phyloP scores from a whole-genome alignment of 2,329 filamentous ascomycete genomes.

The Epicoccum nigrum region DNA sequence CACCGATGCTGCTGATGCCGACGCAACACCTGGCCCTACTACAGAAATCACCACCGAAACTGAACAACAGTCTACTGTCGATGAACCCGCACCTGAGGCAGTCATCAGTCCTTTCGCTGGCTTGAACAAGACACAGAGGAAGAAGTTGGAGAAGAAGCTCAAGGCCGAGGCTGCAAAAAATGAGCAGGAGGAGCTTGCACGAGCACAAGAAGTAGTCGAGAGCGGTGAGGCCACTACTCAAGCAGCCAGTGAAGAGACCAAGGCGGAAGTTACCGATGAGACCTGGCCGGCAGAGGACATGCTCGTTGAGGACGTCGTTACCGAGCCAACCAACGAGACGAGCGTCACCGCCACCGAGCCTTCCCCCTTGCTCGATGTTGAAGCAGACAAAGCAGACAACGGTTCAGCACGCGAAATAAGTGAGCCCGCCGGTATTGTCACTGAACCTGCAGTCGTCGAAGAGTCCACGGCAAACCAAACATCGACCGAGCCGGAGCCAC shows the following conservation, averaged over 20 bases:
- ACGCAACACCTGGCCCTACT: neutral
- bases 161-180: constrained; percentile 40
- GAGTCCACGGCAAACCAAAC: neutral
- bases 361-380: neutral
- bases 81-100: neutral
- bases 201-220: neutral
- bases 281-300: constrained; percentile 14
- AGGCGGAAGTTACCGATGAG: neutral
- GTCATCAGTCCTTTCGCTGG: constrained; percentile 34
- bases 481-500: neutral
- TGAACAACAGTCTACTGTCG: neutral
- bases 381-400: neutral
- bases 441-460: neutral
- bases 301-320: constrained; percentile 1
- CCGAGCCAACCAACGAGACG: neutral
- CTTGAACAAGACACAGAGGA: constrained; percentile 36
- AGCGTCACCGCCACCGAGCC: neutral
- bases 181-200: neutral
- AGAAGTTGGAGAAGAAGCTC: constrained; percentile 46
- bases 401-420: neutral
- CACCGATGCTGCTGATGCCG: neutral
- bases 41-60: neutral
- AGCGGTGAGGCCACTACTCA: neutral
- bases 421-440: neutral
- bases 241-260: neutral